phyloP scores from a whole-genome alignment of 805 yeast genomes.

The Wickerhamomyces subpelliculosus region DNA sequence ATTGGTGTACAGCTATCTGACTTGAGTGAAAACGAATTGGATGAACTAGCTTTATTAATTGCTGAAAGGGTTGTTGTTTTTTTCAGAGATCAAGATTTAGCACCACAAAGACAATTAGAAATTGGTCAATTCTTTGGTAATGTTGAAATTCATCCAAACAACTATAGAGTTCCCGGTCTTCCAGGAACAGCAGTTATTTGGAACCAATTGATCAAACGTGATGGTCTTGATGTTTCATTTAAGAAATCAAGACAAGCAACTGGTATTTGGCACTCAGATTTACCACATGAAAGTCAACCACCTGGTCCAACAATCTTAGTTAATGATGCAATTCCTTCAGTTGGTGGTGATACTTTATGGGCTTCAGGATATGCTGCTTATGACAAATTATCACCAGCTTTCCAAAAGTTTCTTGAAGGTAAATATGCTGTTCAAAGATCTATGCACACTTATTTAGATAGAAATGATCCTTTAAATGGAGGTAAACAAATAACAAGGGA shows the following conservation, averaged over 20 bases:
- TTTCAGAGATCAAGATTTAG: slow-evolving; percentile 39
- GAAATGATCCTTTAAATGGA: slow-evolving; percentile 37
- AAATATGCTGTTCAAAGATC: slow-evolving; percentile 39
- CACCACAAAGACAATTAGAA: slow-evolving; percentile 33
- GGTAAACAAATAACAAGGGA: slow-evolving; percentile 39
- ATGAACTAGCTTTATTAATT: slow-evolving; percentile 37
- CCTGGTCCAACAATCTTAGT: slow-evolving; percentile 47
- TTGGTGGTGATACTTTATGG: slow-evolving; percentile 53
- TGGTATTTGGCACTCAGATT: slow-evolving; percentile 42
- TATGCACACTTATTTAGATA: slow-evolving; percentile 30
- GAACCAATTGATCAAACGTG: slow-evolving; percentile 21
- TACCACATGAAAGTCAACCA: slow-evolving; percentile 47
- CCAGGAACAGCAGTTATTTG: slow-evolving; percentile 32
- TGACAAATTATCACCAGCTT: slow-evolving; percentile 45
- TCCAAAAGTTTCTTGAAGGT: slow-evolving; percentile 43
- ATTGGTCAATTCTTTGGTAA: slow-evolving; percentile 40
- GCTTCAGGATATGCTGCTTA: slow-evolving; percentile 48
- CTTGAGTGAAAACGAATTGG: slow-evolving; percentile 33
- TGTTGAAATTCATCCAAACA: slow-evolving; percentile 31
- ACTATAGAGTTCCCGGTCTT: slow-evolving; percentile 26
- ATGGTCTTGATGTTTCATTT: slow-evolving; percentile 19
- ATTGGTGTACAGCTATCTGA: slow-evolving; percentile 36
- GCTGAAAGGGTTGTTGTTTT: slow-evolving; percentile 43
- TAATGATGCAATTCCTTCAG: slow-evolving; percentile 37
- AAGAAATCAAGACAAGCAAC: slow-evolving; percentile 14